Base-by-base conservation (phyloP, 306 rosid species). In the Cucurbita argyrosperma region DNA sequence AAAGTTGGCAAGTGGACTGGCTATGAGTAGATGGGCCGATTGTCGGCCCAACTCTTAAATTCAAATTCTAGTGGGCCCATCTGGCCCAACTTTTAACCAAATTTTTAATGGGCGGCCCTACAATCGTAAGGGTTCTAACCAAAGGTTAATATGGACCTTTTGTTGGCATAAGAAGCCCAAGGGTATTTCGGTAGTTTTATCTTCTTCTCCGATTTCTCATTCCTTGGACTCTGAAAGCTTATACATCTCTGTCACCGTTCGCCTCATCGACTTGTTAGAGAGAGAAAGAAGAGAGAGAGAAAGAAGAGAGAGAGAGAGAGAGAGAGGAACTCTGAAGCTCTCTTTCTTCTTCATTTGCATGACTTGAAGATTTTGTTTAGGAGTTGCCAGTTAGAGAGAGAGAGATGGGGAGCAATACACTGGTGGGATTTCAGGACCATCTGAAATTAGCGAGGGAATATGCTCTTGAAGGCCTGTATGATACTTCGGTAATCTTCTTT, bases 401-500 rank as follows among this genome's bases (percentile, higher is more conserved):
- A 45, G 46, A 62, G 71, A 91, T 92, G 90, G 90, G 79, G 39
- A 85, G 95, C 61, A 67, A 84, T 69, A 83, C 96, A n/a, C 74
- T 91, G 15, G 76, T 76, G 72, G 99, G 96, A 26, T 83, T 95
- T 42, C 99, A 90, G 79, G 99, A 95, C 40, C 99, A 95, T 80
- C 84, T 91, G 76, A 95, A 91, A 80, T 77, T 91, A 75, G 99
- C 97, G n/a, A 76, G 96, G 76, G 97, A 95, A 35, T 91, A 95
- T 72, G 99, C 97, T 64, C 80, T 87, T n/a, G 97, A 95, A 72
- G 99, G 96, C 23, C 81, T 91, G 64, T 95, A 95, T 69, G 99
- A 95, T 70, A 88, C 96, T 67, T 95, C 99, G 42, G 82, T 88
- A 23, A 95, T 95, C 90, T 91, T 95, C 86, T 95, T 95, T 76